phyloP scores from a whole-genome alignment of 352 stramenopile genomes.

The Bremia lactucae region DNA sequence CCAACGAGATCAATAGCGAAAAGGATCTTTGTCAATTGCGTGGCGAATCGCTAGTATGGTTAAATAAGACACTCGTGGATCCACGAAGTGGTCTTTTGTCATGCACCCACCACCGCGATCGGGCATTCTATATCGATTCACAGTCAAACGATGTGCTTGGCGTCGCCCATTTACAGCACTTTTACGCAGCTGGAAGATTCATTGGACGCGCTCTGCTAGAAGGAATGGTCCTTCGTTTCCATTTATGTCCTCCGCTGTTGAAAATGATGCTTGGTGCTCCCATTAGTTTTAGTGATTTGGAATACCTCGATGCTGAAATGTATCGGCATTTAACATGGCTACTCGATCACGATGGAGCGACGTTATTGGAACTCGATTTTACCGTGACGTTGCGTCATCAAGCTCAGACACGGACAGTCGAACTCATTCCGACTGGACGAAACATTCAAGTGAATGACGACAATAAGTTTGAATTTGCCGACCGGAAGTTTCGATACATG shows the following conservation, averaged over 20 bases:
- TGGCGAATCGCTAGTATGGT: slow-evolving; percentile 71
- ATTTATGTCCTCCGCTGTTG: slow-evolving; percentile 92
- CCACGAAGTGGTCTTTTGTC: slow-evolving; percentile 41
- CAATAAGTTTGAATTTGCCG: slow-evolving; percentile 92
- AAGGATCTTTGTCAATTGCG: slow-evolving; percentile 40
- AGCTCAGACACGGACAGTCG: slow-evolving; percentile 18
- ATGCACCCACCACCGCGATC: slow-evolving; percentile 39
- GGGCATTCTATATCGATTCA: slow-evolving; percentile 54
- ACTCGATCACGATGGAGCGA: slow-evolving; percentile 40
- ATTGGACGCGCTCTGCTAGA: slow-evolving; percentile 70
- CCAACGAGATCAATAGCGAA: slow-evolving; percentile 24
- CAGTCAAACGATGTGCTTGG: slow-evolving; percentile 37
- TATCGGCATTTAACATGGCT: slow-evolving; percentile 56
- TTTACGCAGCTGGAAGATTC: slow-evolving; percentile 36
- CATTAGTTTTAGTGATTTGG: slow-evolving; percentile 89
- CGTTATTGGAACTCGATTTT: slow-evolving; percentile 47
- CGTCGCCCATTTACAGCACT: slow-evolving; percentile 51
- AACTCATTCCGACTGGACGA: slow-evolving; percentile 43
- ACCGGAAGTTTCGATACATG: slow-evolving; percentile 90
- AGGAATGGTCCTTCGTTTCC: slow-evolving; percentile 87
- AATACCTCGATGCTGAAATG: slow-evolving; percentile 57
- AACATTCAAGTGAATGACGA: slow-evolving; percentile 89
- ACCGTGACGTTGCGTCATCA: slow-evolving; percentile 28
- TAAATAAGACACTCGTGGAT: slow-evolving; percentile 44
- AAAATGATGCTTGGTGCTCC: slow-evolving; percentile 95